Percentiles rank a stretch among this genome's conserved stretches.
phyloP scores from a whole-genome alignment of 2,329 filamentous ascomycete species.

The Phialophora macrospora region DNA sequence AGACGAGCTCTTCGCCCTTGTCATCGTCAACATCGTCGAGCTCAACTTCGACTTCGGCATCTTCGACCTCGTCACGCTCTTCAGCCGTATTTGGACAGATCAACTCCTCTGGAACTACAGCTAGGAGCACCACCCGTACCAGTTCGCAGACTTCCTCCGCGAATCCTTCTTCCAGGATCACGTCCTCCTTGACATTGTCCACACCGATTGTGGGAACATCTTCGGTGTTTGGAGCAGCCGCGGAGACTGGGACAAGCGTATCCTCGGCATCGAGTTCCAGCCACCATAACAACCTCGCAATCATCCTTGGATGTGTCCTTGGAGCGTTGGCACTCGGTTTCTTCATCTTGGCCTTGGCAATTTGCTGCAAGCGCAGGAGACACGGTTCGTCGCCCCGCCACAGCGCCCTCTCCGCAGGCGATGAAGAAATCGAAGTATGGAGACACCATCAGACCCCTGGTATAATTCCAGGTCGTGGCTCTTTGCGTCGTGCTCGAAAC shows the following conservation, averaged over 20 bases:
- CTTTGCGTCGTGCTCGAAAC: constrained; percentile 9
- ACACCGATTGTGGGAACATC: constrained; percentile 23
- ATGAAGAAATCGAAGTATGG: constrained; percentile 39
- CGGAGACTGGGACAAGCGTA: constrained; percentile 20
- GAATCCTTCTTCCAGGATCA: constrained; percentile 3
- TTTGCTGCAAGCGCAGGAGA: constrained; percentile 32
- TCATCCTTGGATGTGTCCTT: constrained; percentile 37
- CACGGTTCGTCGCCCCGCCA: constrained; percentile 30
- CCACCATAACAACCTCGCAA: constrained; percentile 28
- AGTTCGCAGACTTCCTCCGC: constrained; percentile 14
- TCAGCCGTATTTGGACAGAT: constrained; percentile 1
- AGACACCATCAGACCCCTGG: constrained; percentile 20
- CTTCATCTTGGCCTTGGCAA: constrained; percentile 31
- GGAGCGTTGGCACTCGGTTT: constrained; percentile 36
- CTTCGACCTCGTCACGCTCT: constrained; percentile 13
- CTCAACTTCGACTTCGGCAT: constrained; percentile 18
- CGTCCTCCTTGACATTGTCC: constrained; percentile 10
- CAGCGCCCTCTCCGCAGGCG: constrained; percentile 33
- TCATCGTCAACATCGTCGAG: constrained; percentile 18
- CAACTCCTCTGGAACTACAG: neutral
- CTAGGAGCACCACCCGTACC: constrained; percentile 5
- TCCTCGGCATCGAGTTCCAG: constrained; percentile 18
- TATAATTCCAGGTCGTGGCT: constrained; percentile 6
- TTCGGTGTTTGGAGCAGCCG: constrained; percentile 25
- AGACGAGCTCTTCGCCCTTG: neutral